Evolutionary conservation across 2,329 filamentous ascomycete genomes (phyloP), one percentile per base, ranked within the genome.

Genomic region (Sporothrix pseudoabietina): DNA sequence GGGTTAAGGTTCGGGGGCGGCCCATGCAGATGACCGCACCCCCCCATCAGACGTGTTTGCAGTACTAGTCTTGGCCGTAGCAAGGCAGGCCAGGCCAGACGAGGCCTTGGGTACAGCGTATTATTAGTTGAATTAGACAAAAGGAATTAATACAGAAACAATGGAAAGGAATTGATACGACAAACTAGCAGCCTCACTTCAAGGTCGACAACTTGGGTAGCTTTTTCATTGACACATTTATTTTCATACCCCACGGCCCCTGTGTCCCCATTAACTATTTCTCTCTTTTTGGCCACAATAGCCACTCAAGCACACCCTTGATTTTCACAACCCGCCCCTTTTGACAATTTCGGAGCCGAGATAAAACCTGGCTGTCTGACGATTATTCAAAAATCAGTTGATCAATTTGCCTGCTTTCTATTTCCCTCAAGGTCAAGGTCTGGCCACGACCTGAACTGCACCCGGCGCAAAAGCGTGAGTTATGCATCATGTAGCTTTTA

Each of bases 391-490:
- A 5, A 22, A 41, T 6, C 26, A 22, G 4, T 65, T 44, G 6
- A 26, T 5, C 10, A 14, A 14, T 41, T 44, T 22, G 4, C 9
- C 39, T 44, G 35, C 9, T 44, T 65, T 26, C 59, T 65, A 44
- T 65, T 65, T 65, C 35, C 59, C 26, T 22, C 59, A 44, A 59
- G 16, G 30, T 8, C 55, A 59, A 59, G 35, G 59, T 26, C 59
- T 41, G 59, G 32, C 35, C 32, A 63, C 59, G 9, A 32, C 55
- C 12, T 61, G 35, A 9, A 6, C 2, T 14, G 8, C 63, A 66
- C 63, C 14, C 39, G 39, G n/a, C 69, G 69, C 69, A 71, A 52
- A 14, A 61, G 69, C 69, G 54, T 41, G 26, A 22, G 10, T 30
- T 61, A 16, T 71, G 69, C 55, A 71, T 71, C 9, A 65, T 49